Base-by-base conservation (phyloP, 1,284 basidiomycete genomes). In the Erythrobasidium hasegawianum region DNA sequence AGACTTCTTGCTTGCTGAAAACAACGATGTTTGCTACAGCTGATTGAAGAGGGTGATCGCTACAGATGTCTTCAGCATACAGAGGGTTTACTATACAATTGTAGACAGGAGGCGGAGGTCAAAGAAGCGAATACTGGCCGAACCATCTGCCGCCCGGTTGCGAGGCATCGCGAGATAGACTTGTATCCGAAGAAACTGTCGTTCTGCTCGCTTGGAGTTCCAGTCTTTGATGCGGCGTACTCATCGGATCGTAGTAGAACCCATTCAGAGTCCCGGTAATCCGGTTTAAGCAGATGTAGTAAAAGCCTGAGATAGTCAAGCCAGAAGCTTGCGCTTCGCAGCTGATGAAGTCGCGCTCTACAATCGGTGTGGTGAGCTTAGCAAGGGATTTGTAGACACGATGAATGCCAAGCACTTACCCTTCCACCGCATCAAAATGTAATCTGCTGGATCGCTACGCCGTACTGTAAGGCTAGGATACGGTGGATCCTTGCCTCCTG, bases 351-450 rank as follows among this genome's bases (percentile, higher is more conserved):
- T 67, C 64, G 11, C 64, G 64, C 53, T 67, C 64, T 64, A n/a
- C n/a, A n/a, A n/a, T n/a, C n/a, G n/a, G n/a, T n/a, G n/a, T n/a
- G n/a, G n/a, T n/a, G n/a, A n/a, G n/a, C n/a, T n/a, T n/a, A n/a
- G n/a, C n/a, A n/a, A n/a, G n/a, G n/a, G n/a, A n/a, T n/a, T n/a
- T n/a, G n/a, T n/a, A n/a, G n/a, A n/a, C n/a, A n/a, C n/a, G n/a
- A n/a, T n/a, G n/a, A n/a, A n/a, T n/a, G n/a, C n/a, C n/a, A n/a
- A n/a, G n/a, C n/a, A 56, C 61, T 57, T 53, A 64, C 61, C 61
- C 57, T 67, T 67, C 64, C 64, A 67, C 39, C 64, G 45, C 64
- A 67, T 67, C n/a, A 67, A 39, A 24, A 67, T 55, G 41, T 59
- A 67, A 57, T 65, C 62, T 43, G 45, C 52, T 26, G 61, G 61